Percentiles rank a stretch among this genome's conserved stretches.
Conservation (phyloP, 768 basidiomycete species). For the Mycena kentingensis region DNA sequence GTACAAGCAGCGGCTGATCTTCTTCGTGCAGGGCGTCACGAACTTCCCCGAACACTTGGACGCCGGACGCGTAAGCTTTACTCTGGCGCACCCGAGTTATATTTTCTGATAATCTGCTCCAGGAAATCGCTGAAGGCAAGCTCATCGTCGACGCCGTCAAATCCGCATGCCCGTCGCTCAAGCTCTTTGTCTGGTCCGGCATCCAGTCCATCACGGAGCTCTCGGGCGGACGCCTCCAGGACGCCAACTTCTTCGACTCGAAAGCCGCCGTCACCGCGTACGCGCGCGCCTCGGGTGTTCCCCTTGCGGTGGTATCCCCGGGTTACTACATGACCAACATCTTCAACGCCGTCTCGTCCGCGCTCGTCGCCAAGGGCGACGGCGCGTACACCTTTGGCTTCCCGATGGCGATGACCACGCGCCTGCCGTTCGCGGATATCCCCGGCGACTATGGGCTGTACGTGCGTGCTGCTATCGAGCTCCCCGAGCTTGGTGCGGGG, state of each 20-base stretch:
- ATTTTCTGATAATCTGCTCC: neutral
- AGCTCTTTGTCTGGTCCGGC: conserved; percentile 14
- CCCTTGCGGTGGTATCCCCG: conserved; percentile 8
- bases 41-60: conserved; percentile 17
- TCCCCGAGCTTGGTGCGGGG: conserved; percentile 6
- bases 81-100: neutral
- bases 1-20: neutral
- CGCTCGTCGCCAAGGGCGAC: conserved; percentile 12
- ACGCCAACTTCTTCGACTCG: conserved; percentile 11
- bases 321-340: conserved; percentile 11
- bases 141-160: conserved; percentile 11
- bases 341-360: conserved; percentile 15
- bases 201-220: conserved; percentile 11
- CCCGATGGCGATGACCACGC: conserved; percentile 3
- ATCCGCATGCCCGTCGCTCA: conserved; percentile 5
- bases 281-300: conserved; percentile 10
- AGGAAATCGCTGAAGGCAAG: conserved; percentile 17
- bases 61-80: conserved; percentile 3
- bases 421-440: conserved; percentile 13
- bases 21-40: conserved; percentile 6
- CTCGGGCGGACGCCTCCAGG: conserved; percentile 6
- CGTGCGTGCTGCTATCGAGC: too few species aligned
- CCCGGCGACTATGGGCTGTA: conserved; percentile 16
- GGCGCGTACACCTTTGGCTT: conserved; percentile 15
- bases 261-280: conserved; percentile 14